Conservation (phyloP, 164 flowering plant species). For the Dillenia suffruticosa region DNA sequence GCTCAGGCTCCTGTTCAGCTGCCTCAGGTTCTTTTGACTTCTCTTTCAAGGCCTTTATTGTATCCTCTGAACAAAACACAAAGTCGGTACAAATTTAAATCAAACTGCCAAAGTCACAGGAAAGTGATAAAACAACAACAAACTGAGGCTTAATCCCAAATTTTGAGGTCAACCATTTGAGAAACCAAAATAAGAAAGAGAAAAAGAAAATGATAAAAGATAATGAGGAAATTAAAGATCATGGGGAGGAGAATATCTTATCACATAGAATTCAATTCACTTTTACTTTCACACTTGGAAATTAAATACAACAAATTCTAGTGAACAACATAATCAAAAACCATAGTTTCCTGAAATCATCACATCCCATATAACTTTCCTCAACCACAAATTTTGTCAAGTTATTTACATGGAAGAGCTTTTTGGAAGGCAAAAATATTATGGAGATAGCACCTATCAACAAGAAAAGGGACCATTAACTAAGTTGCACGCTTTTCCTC, state of each 20-base stretch:
- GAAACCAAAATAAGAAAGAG: no score
- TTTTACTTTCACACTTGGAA: not conserved
- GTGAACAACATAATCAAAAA: no score
- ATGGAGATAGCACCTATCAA: no score
- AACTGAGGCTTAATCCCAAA: not conserved
- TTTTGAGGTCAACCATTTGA: no score
- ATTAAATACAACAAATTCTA: not conserved
- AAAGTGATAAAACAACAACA: not conserved
- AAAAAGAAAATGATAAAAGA: not conserved
- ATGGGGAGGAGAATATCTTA: not conserved
- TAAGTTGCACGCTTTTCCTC: no score
- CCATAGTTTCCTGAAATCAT: no score
- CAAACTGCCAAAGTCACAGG: not conserved
- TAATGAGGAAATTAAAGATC: not conserved
- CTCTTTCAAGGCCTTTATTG: conserved; percentile 59
- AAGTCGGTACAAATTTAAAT: not conserved
- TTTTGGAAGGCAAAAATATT: no score
- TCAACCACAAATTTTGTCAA: no score
- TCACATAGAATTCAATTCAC: not conserved
- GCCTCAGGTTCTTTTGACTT: conserved; percentile 59
- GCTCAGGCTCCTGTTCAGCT: conserved; percentile 85
- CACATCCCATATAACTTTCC: no score
- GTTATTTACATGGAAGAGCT: no score
- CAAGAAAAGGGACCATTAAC: no score
- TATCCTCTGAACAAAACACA: conserved; percentile 39